Percentiles rank a stretch among this genome's conserved stretches.
Conservation (phyloP, 2,329 filamentous ascomycete genomes). For the Claviceps cyperi region DNA sequence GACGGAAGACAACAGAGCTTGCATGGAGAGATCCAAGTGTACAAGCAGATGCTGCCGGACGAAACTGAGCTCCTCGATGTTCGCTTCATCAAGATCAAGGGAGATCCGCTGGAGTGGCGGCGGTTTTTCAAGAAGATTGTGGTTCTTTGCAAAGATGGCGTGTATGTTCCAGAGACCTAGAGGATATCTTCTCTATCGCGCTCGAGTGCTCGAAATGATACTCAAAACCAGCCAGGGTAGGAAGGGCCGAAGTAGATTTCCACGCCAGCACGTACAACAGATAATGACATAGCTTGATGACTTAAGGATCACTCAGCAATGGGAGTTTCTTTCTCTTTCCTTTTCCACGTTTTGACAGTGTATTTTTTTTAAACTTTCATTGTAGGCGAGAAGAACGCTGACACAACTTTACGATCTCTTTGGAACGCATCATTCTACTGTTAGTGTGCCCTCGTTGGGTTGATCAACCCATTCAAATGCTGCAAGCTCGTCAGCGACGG, state of each 20-base stretch:
- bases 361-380: background rate
- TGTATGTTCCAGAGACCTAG: constrained; percentile 41
- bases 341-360: no score
- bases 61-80: constrained; percentile 61
- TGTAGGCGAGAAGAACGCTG: background rate
- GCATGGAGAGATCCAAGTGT: constrained; percentile 61
- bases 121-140: constrained; percentile 95
- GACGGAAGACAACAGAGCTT: constrained; percentile 60
- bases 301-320: background rate
- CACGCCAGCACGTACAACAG: background rate
- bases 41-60: constrained; percentile 44
- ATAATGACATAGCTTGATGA: background rate
- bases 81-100: constrained; percentile 85
- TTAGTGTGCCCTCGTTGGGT: constrained; percentile 15
- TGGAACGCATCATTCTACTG: constrained; percentile 12
- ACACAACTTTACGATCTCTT: no score
- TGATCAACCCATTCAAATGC: constrained; percentile 29
- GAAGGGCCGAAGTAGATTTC: background rate
- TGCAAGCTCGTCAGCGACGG: constrained; percentile 7
- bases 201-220: background rate
- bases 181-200: constrained; percentile 2
- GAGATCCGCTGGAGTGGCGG: constrained; percentile 92
- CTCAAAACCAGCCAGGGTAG: background rate
- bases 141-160: constrained; percentile 70
- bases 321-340: background rate